Evolutionary conservation across 257 asterid species (phyloP).

Genomic region (Solanum pinnatisectum): DNA sequence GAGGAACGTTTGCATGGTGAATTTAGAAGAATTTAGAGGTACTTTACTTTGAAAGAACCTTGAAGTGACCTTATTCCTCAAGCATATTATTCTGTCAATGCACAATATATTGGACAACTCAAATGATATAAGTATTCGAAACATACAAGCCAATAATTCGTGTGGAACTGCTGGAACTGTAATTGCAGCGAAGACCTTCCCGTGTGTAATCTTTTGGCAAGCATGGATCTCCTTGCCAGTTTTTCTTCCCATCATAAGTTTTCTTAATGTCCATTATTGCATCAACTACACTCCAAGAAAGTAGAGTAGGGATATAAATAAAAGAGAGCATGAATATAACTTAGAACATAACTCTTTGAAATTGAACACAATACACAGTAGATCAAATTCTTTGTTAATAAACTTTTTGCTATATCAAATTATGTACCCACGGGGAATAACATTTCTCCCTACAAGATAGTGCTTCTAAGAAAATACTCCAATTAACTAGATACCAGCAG

Average conservation of each 20-base stretch:
- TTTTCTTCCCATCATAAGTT: conserved; percentile 12
- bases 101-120: neutral
- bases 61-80: neutral
- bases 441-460: neutral
- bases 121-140: neutral
- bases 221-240: conserved; percentile 48
- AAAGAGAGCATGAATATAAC: neutral
- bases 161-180: neutral
- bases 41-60: neutral
- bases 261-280: conserved; percentile 17
- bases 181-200: conserved; percentile 33
- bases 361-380: neutral
- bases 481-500: neutral
- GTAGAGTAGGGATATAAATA: neutral
- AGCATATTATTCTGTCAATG: neutral
- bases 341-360: neutral
- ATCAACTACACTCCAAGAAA: conserved; percentile 1
- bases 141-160: conserved; percentile 25
- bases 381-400: neutral
- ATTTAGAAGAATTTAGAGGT: neutral
- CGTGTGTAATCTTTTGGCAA: conserved; percentile 10
- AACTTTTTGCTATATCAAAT: neutral
- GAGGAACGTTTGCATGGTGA: neutral
- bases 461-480: neutral
- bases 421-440: neutral